These are phyloP conservation scores for Citrus glauca DNA, from an alignment of 345 rosid species.

Conservation along the genomic window DNA sequence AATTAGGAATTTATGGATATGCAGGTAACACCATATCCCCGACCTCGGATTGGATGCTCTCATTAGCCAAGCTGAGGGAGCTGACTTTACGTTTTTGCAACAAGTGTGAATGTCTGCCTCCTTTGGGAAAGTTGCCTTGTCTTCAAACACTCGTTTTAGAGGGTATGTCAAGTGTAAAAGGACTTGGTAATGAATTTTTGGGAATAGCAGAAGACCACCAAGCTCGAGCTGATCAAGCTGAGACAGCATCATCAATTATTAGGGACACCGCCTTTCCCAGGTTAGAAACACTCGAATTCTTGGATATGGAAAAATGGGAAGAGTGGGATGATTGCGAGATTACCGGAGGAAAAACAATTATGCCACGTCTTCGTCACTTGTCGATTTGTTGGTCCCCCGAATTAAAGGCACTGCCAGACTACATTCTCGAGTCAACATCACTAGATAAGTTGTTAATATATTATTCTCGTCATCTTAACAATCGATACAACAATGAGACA, in stretches of 20 bases:
- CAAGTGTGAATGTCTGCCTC: background rate
- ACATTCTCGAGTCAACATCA: background rate
- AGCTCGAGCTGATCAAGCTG: too few relatives aligned
- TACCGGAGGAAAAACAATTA: background rate
- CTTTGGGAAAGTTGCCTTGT: background rate
- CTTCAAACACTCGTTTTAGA: background rate
- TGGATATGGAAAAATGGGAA: background rate
- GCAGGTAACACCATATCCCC: background rate
- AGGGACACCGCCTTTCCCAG: background rate
- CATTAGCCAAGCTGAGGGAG: background rate
- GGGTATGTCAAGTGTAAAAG: background rate
- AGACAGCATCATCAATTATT: too few relatives aligned
- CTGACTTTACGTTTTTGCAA: background rate
- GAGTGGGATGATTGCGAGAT: background rate
- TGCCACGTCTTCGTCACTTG: constrained; percentile 8
- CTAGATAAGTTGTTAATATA: background rate
- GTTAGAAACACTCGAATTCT: background rate
- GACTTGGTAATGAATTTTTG: background rate
- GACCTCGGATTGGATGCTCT: background rate
- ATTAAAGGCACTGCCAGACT: background rate
- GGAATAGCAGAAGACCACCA: background rate
- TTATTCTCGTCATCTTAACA: background rate
- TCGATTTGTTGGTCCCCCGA: background rate
- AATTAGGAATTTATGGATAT: background rate
- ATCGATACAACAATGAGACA: background rate